Conservation (phyloP, 2,329 filamentous ascomycete species). For the Nemania diffusa region DNA sequence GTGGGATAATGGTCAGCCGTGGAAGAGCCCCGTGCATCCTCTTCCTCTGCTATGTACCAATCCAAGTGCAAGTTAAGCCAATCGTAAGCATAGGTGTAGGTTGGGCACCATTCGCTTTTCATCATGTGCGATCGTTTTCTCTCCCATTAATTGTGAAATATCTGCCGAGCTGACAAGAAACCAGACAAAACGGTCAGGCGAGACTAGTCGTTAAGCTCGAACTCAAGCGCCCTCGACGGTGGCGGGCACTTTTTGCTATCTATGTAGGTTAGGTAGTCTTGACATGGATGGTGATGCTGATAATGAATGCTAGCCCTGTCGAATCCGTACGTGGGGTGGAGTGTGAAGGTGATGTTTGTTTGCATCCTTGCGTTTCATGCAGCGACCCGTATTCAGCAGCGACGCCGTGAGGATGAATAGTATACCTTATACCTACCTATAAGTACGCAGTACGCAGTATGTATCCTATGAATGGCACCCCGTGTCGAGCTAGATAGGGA, state of each 20-base stretch:
- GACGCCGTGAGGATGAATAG: conserved; percentile 21
- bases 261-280: background rate
- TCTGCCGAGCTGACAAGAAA: background rate
- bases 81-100: background rate
- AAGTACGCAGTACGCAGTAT: no score
- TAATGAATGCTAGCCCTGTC: conserved; percentile 9
- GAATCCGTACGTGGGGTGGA: conserved; percentile 30
- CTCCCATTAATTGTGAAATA: background rate
- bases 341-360: conserved; percentile 28
- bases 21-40: conserved; percentile 1
- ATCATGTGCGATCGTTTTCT: background rate
- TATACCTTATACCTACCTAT: no score
- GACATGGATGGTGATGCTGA: conserved; percentile 19
- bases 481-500: background rate
- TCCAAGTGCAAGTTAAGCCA: background rate
- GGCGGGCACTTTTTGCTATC: conserved; percentile 1
- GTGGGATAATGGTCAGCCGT: conserved; percentile 10
- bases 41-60: conserved; percentile 3
- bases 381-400: conserved; percentile 16
- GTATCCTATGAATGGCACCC: background rate
- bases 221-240: conserved; percentile 15
- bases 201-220: background rate
- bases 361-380: conserved; percentile 32
- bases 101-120: conserved; percentile 19
- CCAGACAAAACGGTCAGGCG: background rate